phyloP scores from a whole-genome alignment of 139 green algal genomes.

The Nannochloris sp. region DNA sequence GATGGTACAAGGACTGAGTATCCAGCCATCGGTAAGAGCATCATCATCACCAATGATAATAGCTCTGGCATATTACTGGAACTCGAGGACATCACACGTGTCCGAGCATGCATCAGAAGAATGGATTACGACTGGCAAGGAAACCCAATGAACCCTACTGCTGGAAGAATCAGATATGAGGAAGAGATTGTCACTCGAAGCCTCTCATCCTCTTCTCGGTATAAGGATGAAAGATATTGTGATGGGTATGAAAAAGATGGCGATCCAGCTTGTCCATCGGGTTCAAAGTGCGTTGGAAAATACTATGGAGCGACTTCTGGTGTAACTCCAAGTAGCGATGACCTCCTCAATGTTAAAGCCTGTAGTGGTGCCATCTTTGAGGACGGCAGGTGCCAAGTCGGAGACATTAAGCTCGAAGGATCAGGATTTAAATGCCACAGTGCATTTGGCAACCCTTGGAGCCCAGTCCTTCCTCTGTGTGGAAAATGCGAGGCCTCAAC shows the following conservation, averaged over 20 bases:
- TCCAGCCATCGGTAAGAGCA: background rate
- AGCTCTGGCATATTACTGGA: background rate
- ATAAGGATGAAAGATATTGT: background rate
- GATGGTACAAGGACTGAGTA: background rate
- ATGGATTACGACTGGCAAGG: background rate
- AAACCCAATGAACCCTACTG: background rate
- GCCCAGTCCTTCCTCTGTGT: background rate
- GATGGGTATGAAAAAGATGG: background rate
- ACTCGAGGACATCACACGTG: background rate
- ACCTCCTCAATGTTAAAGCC: background rate
- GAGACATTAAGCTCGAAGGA: background rate
- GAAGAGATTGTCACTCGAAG: background rate
- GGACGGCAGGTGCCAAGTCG: background rate
- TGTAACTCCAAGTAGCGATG: background rate
- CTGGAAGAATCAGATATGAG: background rate
- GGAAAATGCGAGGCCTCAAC: background rate
- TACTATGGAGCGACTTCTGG: background rate
- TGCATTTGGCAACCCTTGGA: background rate
- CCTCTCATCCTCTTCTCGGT: background rate
- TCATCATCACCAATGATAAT: background rate
- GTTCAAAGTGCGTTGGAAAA: background rate
- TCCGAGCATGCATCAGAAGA: background rate
- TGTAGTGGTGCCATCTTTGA: background rate
- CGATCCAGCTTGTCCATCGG: background rate
- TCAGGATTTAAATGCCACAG: background rate